phyloP scores from a whole-genome alignment of 129 eudicot species.

The Flaveria bidentis region DNA sequence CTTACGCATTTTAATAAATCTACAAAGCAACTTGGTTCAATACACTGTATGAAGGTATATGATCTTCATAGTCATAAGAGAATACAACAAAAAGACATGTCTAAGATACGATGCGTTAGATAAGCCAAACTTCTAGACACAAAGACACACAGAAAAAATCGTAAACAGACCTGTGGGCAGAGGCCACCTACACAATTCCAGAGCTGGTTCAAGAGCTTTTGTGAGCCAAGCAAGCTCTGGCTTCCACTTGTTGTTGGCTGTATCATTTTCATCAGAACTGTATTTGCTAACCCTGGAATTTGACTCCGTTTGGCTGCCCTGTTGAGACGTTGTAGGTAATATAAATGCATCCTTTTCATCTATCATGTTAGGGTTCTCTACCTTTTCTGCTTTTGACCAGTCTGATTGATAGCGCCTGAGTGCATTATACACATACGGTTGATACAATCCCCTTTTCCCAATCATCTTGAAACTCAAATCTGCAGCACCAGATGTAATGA shows the following conservation, averaged over 20 bases:
- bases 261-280: constrained; percentile 54
- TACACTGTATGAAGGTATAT: neutral
- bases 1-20: neutral
- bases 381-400: constrained; percentile 43
- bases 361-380: constrained; percentile 28
- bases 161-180: constrained; percentile 63
- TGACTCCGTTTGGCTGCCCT: constrained; percentile 27
- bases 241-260: constrained; percentile 54
- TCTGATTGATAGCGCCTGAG: constrained; percentile 58
- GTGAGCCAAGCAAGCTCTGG: constrained; percentile 77
- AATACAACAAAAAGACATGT: neutral
- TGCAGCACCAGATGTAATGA: constrained; percentile 28
- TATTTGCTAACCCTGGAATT: constrained; percentile 33
- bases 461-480: constrained; percentile 50
- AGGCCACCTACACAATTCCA: constrained; percentile 71
- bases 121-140: neutral
- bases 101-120: neutral
- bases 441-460: constrained; percentile 46
- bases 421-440: constrained; percentile 34
- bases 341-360: constrained; percentile 45
- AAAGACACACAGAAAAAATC: neutral
- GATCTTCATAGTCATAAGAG: neutral
- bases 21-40: neutral
- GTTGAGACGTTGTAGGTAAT: constrained; percentile 32
- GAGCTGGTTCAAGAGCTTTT: constrained; percentile 92